A percentile compares a stretch with the other conserved stretches of the same genome.
Conservation (phyloP, 768 basidiomycete species). For the Auricularia auricula-judae region DNA sequence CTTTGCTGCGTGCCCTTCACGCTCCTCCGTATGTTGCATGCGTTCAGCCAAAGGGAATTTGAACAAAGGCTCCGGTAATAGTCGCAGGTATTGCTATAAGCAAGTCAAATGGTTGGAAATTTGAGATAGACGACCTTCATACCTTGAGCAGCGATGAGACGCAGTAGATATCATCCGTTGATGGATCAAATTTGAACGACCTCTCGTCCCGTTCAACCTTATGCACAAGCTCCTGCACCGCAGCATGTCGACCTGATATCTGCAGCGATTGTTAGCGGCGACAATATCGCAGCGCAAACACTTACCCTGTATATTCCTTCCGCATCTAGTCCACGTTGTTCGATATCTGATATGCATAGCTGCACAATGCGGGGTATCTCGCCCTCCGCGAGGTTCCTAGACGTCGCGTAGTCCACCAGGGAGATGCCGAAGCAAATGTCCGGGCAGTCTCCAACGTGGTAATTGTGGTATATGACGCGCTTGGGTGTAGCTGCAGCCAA, state of each 20-base stretch:
- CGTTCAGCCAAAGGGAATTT: slow-evolving; percentile 70
- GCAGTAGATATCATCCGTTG: slow-evolving; percentile 68
- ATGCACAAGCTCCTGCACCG: slow-evolving; percentile 74
- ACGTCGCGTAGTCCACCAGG: slow-evolving; percentile 79
- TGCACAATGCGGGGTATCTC: slow-evolving; percentile 70
- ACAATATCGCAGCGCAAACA: slow-evolving; percentile 5
- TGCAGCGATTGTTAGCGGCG: slow-evolving; percentile 18
- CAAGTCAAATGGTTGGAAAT: not conserved
- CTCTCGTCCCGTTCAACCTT: slow-evolving; percentile 79
- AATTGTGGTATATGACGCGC: slow-evolving; percentile 65
- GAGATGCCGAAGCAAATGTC: slow-evolving; percentile 87
- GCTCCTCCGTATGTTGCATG: slow-evolving; percentile 65
- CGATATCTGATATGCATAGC: slow-evolving; percentile 75
- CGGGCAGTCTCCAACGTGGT: slow-evolving; percentile 70
- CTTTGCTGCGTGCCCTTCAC: slow-evolving; percentile 60
- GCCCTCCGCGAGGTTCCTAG: slow-evolving; percentile 59
- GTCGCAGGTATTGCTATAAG: slow-evolving; percentile 63
- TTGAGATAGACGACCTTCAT: slow-evolving; percentile 6
- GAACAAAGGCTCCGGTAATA: slow-evolving; percentile 85
- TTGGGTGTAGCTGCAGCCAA: slow-evolving; percentile 57
- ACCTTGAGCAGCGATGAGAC: slow-evolving; percentile 83
- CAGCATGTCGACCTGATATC: slow-evolving; percentile 78
- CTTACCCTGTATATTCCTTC: slow-evolving; percentile 76
- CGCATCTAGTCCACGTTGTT: slow-evolving; percentile 61
- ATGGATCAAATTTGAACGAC: slow-evolving; percentile 59